Percentiles rank a stretch among this genome's conserved stretches.
phyloP scores from a whole-genome alignment of 2,329 filamentous ascomycete genomes.

The Neofusicoccum kwambonambiense region DNA sequence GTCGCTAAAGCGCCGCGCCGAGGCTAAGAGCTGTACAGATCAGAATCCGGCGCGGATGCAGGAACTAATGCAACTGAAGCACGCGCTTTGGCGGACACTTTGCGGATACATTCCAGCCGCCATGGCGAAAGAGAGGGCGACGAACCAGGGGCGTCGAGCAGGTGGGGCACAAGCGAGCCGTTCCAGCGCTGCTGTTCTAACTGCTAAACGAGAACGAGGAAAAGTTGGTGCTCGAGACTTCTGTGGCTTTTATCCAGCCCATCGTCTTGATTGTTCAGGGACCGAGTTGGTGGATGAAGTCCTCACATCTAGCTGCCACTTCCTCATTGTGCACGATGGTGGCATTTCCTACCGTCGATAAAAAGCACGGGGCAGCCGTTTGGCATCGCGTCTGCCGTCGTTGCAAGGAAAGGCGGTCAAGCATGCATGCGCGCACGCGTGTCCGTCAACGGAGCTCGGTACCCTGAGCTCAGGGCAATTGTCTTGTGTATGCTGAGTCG shows the following conservation, averaged over 20 bases:
- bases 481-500: background rate
- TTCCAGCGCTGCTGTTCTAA: background rate
- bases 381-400: background rate
- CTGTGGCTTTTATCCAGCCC: too few species aligned
- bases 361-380: background rate
- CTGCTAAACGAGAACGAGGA: background rate
- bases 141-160: background rate
- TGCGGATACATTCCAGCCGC: too few species aligned
- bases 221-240: background rate
- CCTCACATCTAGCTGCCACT: too few species aligned
- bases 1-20: too few species aligned
- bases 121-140: background rate
- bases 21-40: too few species aligned
- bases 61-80: background rate
- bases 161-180: background rate
- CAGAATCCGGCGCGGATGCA: too few species aligned
- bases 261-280: too few species aligned
- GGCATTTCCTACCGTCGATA: background rate
- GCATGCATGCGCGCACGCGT: background rate
- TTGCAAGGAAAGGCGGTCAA: background rate
- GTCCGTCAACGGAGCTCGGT: background rate
- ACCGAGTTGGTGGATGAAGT: too few species aligned
- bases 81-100: background rate
- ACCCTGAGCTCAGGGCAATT: background rate
- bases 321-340: too few species aligned